Evolutionary conservation across 495 filamentous ascomycete species (phyloP).

Genomic region (Elasticomyces elasticus): DNA sequence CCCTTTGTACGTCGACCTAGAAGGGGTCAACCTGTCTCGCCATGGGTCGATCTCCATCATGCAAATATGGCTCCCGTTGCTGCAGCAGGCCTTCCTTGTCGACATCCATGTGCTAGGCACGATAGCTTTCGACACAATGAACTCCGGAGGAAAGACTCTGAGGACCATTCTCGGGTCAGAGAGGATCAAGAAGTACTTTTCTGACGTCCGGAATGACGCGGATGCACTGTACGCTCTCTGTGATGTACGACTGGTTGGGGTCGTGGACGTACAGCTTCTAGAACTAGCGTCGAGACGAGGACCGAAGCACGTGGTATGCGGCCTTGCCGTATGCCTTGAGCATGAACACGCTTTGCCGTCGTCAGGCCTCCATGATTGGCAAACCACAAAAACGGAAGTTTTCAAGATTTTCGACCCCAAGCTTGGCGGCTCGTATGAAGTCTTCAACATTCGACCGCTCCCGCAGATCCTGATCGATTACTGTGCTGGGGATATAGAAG

Average conservation of each 20-base stretch:
- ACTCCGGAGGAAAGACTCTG: conserved; percentile 31
- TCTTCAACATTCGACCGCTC: conserved; percentile 43
- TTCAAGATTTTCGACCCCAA: too few relatives aligned
- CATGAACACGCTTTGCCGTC: too few relatives aligned
- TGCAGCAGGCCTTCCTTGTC: conserved; percentile 36
- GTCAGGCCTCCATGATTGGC: too few relatives aligned
- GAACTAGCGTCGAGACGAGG: conserved; percentile 35
- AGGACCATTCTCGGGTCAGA: conserved; percentile 42
- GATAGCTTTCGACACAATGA: conserved; percentile 37
- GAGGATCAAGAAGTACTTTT: conserved; percentile 42
- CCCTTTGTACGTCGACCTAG: neutral
- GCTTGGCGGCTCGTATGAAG: conserved; percentile 37
- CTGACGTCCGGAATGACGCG: conserved; percentile 47
- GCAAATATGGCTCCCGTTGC: neutral
- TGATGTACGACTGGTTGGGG: conserved; percentile 29
- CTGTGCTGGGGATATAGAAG: conserved; percentile 41
- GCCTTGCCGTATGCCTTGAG: conserved; percentile 41
- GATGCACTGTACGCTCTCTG: conserved; percentile 44
- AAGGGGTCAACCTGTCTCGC: neutral
- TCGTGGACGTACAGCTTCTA: conserved; percentile 48
- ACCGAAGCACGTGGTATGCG: conserved; percentile 25
- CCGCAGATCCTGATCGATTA: conserved; percentile 35
- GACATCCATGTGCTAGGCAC: conserved; percentile 40
- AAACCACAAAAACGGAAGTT: too few relatives aligned
- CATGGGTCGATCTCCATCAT: neutral